Percentiles rank a stretch among this genome's conserved stretches.
Conservation (phyloP, 495 filamentous ascomycete species). For the Antarctomyces pellizariae region DNA sequence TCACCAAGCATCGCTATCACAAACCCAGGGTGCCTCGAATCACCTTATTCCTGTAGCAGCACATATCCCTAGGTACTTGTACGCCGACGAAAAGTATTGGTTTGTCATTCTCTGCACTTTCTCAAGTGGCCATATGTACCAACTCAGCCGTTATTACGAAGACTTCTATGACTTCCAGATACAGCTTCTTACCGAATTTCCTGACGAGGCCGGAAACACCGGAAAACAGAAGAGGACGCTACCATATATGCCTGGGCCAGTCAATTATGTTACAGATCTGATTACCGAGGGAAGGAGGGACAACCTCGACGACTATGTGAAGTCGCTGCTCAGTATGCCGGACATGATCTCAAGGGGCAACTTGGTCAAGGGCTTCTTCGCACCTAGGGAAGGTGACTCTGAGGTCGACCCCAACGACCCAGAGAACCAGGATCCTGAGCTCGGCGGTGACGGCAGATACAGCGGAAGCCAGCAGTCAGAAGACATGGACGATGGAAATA, state of each 20-base stretch:
- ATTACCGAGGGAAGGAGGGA: slow-evolving; percentile 83
- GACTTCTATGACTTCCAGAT: slow-evolving; percentile 99
- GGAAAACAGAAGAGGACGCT: slow-evolving; percentile 52
- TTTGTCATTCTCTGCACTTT: slow-evolving; percentile 85
- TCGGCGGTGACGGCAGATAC: slow-evolving; percentile 21
- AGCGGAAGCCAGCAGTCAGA: slow-evolving; percentile 56
- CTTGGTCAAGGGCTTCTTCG: slow-evolving; percentile 74
- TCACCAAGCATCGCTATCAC: slow-evolving; percentile 13
- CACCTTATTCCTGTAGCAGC: slow-evolving; percentile 57
- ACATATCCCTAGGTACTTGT: slow-evolving; percentile 80
- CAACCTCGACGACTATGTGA: slow-evolving; percentile 85
- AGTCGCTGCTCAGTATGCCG: slow-evolving; percentile 64
- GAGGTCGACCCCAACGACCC: slow-evolving; percentile 54
- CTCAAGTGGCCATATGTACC: slow-evolving; percentile 82
- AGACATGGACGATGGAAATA: slow-evolving; percentile 25
- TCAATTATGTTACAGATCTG: slow-evolving; percentile 91
- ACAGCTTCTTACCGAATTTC: slow-evolving; percentile 77
- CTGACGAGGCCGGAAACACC: slow-evolving; percentile 72
- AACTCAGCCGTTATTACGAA: slow-evolving; percentile 80
- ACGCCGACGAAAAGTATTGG: slow-evolving; percentile 96
- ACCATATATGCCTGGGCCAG: slow-evolving; percentile 97
- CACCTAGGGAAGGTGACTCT: slow-evolving; percentile 73
- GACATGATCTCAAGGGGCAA: slow-evolving; percentile 60
- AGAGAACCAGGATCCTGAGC: slow-evolving; percentile 46
- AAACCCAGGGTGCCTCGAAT: slow-evolving; percentile 13